Evolutionary conservation across 2,329 filamentous ascomycete species (phyloP).

Genomic region (Venturia asperata): DNA sequence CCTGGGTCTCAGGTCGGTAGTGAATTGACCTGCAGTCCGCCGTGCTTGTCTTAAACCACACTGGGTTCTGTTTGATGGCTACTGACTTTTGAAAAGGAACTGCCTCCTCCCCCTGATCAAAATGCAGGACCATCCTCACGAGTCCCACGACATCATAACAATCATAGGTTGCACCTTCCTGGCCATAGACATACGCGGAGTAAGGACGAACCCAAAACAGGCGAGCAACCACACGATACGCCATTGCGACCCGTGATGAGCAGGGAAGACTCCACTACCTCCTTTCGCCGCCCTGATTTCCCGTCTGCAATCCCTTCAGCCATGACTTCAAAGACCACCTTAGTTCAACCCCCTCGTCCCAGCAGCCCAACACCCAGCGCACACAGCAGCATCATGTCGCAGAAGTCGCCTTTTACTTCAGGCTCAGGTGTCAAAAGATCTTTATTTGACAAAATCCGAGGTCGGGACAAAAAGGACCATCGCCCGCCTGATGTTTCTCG

Average conservation of each 20-base stretch:
- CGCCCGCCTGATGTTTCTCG: conserved; percentile 30
- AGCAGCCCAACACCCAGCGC: conserved; percentile 77
- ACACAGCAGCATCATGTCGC: conserved; percentile 45
- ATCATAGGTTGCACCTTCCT: conserved; percentile 54
- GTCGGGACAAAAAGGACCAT: conserved; percentile 42
- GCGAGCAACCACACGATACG: conserved; percentile 37
- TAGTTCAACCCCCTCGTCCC: conserved; percentile 50
- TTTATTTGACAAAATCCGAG: conserved; percentile 48
- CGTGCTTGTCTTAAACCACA: conserved; percentile 11
- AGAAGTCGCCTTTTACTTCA: conserved; percentile 32
- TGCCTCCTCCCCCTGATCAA: conserved; percentile 18
- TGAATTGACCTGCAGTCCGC: conserved; percentile 4
- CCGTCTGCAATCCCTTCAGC: conserved; percentile 41
- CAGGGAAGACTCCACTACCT: conserved; percentile 62
- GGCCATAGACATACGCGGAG: conserved; percentile 62
- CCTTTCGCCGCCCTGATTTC: conserved; percentile 48
- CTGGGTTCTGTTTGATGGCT: background rate
- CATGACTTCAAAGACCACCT: conserved; percentile 43
- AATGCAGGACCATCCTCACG: conserved; percentile 6
- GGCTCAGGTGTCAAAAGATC: conserved; percentile 37
- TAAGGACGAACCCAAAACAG: conserved; percentile 48
- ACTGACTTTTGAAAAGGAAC: conserved; percentile 8
- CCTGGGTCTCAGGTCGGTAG: background rate
- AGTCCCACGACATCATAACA: conserved; percentile 39
- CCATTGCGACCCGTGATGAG: conserved; percentile 64